Evolutionary conservation across 495 filamentous ascomycete genomes (phyloP).

Genomic region (Geopyxis carbonaria): DNA sequence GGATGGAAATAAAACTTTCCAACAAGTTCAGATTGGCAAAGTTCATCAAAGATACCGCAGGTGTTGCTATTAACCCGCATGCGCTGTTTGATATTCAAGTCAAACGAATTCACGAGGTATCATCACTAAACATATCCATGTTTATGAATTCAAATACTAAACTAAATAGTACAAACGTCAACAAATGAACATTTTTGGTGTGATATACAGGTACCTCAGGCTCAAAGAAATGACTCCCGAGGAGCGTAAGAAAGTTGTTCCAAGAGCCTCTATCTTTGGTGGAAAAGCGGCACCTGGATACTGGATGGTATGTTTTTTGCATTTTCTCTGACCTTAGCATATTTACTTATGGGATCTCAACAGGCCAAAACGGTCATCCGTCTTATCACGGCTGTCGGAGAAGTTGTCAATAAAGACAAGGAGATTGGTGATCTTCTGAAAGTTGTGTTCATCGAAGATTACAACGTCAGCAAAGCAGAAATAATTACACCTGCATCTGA

Average conservation of each 20-base stretch:
- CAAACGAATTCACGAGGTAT: conserved; percentile 81
- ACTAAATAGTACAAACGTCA: conserved; percentile 88
- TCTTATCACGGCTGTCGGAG: conserved; percentile 78
- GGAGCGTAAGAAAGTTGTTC: conserved; percentile 71
- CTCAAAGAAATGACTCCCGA: conserved; percentile 73
- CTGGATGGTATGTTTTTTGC: conserved; percentile 51
- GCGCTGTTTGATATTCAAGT: conserved; percentile 94
- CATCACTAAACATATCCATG: background rate
- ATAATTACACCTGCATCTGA: conserved; percentile 89
- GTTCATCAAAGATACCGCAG: conserved; percentile 66
- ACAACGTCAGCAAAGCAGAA: conserved; percentile 98
- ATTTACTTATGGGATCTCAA: conserved; percentile 55
- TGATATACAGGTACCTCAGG: conserved; percentile 83
- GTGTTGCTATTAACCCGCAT: conserved; percentile 66
- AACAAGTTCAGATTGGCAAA: conserved; percentile 73
- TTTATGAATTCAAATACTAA: background rate
- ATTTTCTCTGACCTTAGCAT: background rate
- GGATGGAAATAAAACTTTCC: conserved; percentile 28
- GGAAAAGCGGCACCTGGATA: conserved; percentile 96
- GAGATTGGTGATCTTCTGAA: conserved; percentile 90
- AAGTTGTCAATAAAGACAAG: conserved; percentile 78
- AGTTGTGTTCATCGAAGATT: conserved; percentile 93
- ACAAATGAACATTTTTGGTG: conserved; percentile 96
- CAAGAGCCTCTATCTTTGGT: conserved; percentile 93
- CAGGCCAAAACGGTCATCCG: conserved; percentile 90